A percentile compares a stretch with the other conserved stretches of the same genome.
These are phyloP conservation scores for Penicillium diatomitis DNA, from an alignment of 495 filamentous ascomycete species.

Conservation along the genomic window DNA sequence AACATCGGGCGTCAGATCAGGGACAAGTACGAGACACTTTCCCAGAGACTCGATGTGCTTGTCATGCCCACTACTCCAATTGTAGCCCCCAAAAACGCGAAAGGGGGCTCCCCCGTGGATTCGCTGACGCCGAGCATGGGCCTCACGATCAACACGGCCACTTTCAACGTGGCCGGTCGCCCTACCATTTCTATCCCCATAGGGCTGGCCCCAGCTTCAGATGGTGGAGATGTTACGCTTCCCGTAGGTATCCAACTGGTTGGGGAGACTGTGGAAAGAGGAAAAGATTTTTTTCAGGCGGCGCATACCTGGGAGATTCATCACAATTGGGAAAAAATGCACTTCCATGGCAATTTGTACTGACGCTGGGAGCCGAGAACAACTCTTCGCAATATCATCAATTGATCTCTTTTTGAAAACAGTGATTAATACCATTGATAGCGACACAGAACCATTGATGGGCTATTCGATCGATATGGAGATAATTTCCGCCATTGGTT, in stretches of 20 bases:
- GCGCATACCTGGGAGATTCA: slow-evolving; percentile 44
- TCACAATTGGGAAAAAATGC: slow-evolving; percentile 38
- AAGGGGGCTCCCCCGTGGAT: slow-evolving; percentile 28
- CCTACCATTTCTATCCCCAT: slow-evolving; percentile 48
- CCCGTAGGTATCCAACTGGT: slow-evolving; percentile 53
- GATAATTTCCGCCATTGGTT: no score
- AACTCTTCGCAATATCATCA: not conserved
- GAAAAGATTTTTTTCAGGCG: slow-evolving; percentile 36
- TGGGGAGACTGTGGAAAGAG: slow-evolving; percentile 33
- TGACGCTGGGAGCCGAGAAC: no score
- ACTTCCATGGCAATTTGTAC: not conserved
- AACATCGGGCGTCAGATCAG: slow-evolving; percentile 34
- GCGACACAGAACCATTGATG: no score
- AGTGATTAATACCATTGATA: no score
- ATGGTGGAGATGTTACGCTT: slow-evolving; percentile 35
- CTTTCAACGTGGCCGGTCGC: slow-evolving; percentile 50
- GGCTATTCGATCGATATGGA: no score
- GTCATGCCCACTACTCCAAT: slow-evolving; percentile 41
- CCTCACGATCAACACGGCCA: slow-evolving; percentile 44
- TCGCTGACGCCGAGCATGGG: slow-evolving; percentile 35
- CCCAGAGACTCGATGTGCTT: slow-evolving; percentile 35
- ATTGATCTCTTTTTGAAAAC: not conserved
- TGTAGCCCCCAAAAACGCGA: slow-evolving; percentile 28
- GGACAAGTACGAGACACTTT: slow-evolving; percentile 35
- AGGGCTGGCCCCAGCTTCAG: slow-evolving; percentile 36